Evolutionary conservation across 495 filamentous ascomycete genomes (phyloP), one percentile per base, ranked within the genome.

Genomic region (Hypoxylon subgilvum): DNA sequence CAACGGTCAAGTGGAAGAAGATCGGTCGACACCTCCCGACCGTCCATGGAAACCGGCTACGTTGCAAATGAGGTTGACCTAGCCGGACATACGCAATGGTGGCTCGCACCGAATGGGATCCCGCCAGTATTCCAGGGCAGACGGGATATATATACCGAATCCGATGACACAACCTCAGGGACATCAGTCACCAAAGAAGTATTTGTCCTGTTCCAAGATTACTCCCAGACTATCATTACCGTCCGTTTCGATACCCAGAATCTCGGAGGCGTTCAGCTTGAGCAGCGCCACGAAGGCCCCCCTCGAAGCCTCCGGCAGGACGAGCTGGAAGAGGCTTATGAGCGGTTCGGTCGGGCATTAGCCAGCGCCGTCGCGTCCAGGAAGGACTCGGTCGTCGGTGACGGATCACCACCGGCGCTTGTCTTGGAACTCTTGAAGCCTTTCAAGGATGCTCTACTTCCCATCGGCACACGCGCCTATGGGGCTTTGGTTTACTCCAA

Each of bases 401-500:
- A 97, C 52, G 92, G 94, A 27, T 86, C 85, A 6, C 86, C 95
- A 3, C 81, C 86, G 18, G 83, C 82, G 6, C 78, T 98, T 8
- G 74, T 97, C 27, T 79, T 84, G 40, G 89, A 97, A 53, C 84
- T 97, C 17, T 79, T 98, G 34, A 78, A 76, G 7, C 84, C 89
- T 1, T 79, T 94, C 47, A 75, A 83, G 2, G 82, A 88, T 52
- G 91, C 88, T 4, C 81, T 98, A 1, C 77, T 79, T 6, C 93
- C 94, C 3, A 84, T 97, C 4, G 92, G 92, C 9, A 88, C 82
- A 6, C 88, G 95, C 21, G 85, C 90, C 7, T 98, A 94, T 71
- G 94, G 94, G 46, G 91, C 92, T 12, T 77, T 94, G 38, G 90
- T 98, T 16, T 98, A 98, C 69, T 83, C 87, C 47, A 98, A 98